phyloP scores from a whole-genome alignment of 2,329 filamentous ascomycete species.

The Neofusicoccum sp. region DNA sequence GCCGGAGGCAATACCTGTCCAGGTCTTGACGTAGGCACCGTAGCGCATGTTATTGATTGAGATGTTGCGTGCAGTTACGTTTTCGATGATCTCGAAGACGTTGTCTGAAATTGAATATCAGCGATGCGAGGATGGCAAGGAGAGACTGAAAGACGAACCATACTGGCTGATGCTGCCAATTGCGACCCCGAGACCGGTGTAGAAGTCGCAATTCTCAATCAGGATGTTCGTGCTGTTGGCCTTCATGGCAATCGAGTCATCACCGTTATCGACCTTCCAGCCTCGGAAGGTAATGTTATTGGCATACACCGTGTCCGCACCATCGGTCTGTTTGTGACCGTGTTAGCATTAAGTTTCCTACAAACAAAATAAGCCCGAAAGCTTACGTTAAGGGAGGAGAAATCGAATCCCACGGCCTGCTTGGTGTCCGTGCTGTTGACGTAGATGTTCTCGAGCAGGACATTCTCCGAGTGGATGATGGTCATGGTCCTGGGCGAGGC shows the following conservation, averaged over 20 bases:
- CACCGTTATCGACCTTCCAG: conserved; percentile 63
- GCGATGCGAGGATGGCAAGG: not conserved
- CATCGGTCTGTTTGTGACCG: conserved; percentile 59
- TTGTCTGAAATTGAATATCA: not conserved
- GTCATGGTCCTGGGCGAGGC: conserved; percentile 45
- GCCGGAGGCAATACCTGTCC: conserved; percentile 55
- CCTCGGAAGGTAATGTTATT: conserved; percentile 68
- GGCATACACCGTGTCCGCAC: conserved; percentile 64
- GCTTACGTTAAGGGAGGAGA: conserved; percentile 15
- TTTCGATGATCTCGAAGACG: conserved; percentile 24
- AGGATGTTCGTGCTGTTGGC: conserved; percentile 61
- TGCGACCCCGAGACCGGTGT: conserved; percentile 55
- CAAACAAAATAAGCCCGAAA: conserved; percentile 57
- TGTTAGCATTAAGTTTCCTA: conserved; percentile 48
- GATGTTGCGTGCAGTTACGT: conserved; percentile 53
- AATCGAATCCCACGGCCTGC: conserved; percentile 10
- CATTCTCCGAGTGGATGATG: conserved; percentile 51
- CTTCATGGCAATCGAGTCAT: conserved; percentile 66
- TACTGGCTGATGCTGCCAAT: conserved; percentile 63
- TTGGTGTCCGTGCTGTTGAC: conserved; percentile 64
- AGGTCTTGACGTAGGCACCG: conserved; percentile 61
- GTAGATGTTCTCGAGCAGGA: conserved; percentile 55
- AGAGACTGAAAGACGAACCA: not conserved
- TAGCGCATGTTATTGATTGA: conserved; percentile 50
- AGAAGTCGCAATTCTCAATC: conserved; percentile 58